Evolutionary conservation across 1,284 basidiomycete species (phyloP).

Genomic region (Ganoderma meredithae): DNA sequence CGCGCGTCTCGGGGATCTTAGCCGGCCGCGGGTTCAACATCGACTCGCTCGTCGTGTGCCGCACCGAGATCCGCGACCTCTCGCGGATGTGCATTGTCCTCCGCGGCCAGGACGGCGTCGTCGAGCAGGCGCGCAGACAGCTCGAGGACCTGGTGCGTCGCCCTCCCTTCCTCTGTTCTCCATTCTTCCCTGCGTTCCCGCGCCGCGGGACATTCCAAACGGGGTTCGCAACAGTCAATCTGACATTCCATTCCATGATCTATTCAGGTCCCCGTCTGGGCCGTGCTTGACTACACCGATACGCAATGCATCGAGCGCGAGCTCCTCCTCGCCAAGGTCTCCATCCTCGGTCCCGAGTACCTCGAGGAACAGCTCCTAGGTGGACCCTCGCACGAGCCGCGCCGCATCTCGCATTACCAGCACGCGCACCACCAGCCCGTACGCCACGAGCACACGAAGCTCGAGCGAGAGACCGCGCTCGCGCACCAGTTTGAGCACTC

Average conservation of each 20-base stretch:
- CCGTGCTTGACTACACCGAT: constrained; percentile 94
- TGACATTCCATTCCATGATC: background rate
- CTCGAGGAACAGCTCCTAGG: constrained; percentile 88
- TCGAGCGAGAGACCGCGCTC: constrained; percentile 72
- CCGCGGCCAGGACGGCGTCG: constrained; percentile 95
- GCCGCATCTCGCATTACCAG: constrained; percentile 39
- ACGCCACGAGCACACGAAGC: constrained; percentile 51
- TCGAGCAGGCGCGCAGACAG: constrained; percentile 95
- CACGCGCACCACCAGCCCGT: constrained; percentile 14
- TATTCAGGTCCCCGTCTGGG: constrained; percentile 93
- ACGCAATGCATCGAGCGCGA: constrained; percentile 65
- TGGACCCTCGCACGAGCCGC: constrained; percentile 83
- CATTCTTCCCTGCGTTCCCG: constrained; percentile 4
- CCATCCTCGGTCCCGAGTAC: constrained; percentile 97
- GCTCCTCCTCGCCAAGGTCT: constrained; percentile 61
- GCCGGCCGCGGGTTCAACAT: constrained; percentile 99
- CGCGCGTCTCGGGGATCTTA: constrained; percentile 96
- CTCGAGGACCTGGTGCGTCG: constrained; percentile 88
- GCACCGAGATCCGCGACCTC: constrained; percentile 96
- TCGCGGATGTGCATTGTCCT: constrained; percentile 99
- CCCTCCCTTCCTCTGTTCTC: too few relatives aligned
- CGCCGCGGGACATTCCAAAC: too few relatives aligned
- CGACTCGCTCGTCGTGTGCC: constrained; percentile 98
- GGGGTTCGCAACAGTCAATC: too few relatives aligned
- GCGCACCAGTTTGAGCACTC: constrained; percentile 79